Base-by-base conservation (phyloP, 169 alveolate genomes). In the Plasmodium reichenowi region DNA sequence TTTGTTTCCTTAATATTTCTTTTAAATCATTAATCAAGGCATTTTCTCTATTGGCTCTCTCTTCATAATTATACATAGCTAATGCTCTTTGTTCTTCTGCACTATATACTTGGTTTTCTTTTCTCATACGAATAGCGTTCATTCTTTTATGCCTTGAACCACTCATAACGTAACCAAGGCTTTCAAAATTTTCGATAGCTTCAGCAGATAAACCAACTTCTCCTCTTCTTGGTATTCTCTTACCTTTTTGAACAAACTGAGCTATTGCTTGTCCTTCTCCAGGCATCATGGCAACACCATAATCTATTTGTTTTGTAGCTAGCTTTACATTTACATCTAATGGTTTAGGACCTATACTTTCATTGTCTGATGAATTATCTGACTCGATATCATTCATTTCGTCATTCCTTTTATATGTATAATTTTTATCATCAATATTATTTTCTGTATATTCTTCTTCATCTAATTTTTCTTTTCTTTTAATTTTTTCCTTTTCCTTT, bases 181-280 rank as follows among this genome's bases (percentile, higher is more conserved):
- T 92, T 92, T 97, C 99, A 72, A 94, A 96, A 45, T 83, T 72
- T 89, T 96, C 97, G 24, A 97, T 97, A 64, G 97, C 96, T 52
- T 97, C 99, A n/a, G 97, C 96, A 0, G 98, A 93, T 45, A 96
- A 72, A 7, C 99, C 99, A 13, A 96, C 98, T 85, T 97, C 98
- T 29, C 98, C 98, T 93, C 98, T 94, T 83, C 98, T 94, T 17
- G 98, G 98, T 38, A 96, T 96, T 72, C 98, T 92, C 72, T 96
- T 96, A 20, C 97, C 98, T 43, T 95, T 88, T 58, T 95, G 96
- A 3, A 95, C 95, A 94, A 93, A 96, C 43, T 96, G 96, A 20
- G 98, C 98, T 78, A 96, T 92, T 63, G 97, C 96, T 48, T 93
- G 94, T 3, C 97, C 97, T 73, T 95, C 97, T 38, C 98, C 98